Evolutionary conservation across 2,329 filamentous ascomycete genomes (phyloP).

Genomic region (Aspergillus terreus): DNA sequence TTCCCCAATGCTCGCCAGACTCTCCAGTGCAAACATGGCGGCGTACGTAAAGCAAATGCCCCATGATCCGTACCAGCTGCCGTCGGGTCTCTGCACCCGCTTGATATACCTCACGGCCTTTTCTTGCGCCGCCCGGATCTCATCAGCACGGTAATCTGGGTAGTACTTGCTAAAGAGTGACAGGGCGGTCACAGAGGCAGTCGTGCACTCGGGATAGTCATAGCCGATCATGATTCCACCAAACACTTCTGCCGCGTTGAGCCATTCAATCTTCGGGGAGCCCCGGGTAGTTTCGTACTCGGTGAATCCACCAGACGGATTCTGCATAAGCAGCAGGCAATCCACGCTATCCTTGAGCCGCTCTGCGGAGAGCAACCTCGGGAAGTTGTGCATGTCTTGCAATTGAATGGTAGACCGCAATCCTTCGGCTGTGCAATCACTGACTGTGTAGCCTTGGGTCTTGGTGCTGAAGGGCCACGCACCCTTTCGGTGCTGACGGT

Average conservation of each 20-base stretch:
- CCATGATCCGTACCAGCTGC: conserved; percentile 98
- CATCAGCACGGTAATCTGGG: conserved; percentile 71
- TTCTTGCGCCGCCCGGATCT: conserved; percentile 70
- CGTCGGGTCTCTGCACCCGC: conserved; percentile 69
- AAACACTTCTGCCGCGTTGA: conserved; percentile 96
- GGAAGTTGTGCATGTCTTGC: conserved; percentile 74
- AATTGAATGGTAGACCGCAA: conserved; percentile 82
- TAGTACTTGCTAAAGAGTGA: conserved; percentile 77
- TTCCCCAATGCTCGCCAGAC: conserved; percentile 76
- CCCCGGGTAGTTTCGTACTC: conserved; percentile 85
- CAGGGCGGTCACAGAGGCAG: conserved; percentile 84
- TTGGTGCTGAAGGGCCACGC: conserved; percentile 95
- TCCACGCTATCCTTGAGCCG: conserved; percentile 86
- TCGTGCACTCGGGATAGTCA: conserved; percentile 96
- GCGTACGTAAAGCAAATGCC: conserved; percentile 98
- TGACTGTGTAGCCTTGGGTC: conserved; percentile 90
- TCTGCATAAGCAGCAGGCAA: conserved; percentile 88
- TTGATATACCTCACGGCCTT: conserved; percentile 81
- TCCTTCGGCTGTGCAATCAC: conserved; percentile 89
- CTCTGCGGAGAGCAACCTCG: conserved; percentile 67
- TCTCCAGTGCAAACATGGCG: conserved; percentile 92
- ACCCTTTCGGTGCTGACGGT: conserved; percentile 86
- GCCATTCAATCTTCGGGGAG: conserved; percentile 70
- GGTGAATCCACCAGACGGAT: conserved; percentile 76
- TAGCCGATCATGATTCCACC: conserved; percentile 98